phyloP scores from a whole-genome alignment of 805 yeast genomes.

The Gaillardinia entomophila region DNA sequence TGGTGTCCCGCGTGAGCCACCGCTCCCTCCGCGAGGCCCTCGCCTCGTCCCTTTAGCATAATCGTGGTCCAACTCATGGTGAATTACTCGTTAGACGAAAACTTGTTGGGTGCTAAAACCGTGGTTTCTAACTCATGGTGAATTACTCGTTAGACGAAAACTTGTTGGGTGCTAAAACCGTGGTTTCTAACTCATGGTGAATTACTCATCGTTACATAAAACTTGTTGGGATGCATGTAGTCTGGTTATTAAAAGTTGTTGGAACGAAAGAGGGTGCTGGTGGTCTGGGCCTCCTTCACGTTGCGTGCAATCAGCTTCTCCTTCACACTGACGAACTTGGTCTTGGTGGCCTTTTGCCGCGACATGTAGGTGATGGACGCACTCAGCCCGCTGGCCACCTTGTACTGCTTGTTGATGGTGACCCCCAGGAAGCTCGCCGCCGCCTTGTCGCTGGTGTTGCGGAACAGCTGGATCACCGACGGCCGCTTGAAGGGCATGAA shows the following conservation, averaged over 20 bases:
- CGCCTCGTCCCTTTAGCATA: no score
- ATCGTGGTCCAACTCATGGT: no score
- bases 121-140: no score
- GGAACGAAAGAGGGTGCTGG: slow-evolving; percentile 4
- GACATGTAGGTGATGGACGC: slow-evolving; percentile 57
- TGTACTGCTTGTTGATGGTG: slow-evolving; percentile 47
- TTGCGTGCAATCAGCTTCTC: slow-evolving; percentile 20
- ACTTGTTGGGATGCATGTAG: no score
- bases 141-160: no score
- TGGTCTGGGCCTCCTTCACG: slow-evolving; percentile 14
- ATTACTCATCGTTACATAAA: no score
- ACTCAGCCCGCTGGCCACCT: slow-evolving; percentile 48
- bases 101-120: no score
- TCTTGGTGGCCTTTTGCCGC: slow-evolving; percentile 18
- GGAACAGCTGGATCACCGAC: slow-evolving; percentile 44
- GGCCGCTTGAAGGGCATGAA: slow-evolving; percentile 39
- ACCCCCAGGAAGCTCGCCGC: slow-evolving; percentile 39
- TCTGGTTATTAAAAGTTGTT: no score
- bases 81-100: no score
- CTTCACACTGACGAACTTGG: slow-evolving; percentile 17
- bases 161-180: no score
- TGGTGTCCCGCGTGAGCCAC: slow-evolving; percentile 38
- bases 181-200: no score
- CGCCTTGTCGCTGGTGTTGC: slow-evolving; percentile 29
- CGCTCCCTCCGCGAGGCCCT: slow-evolving; percentile 45